phyloP scores from a whole-genome alignment of 805 yeast species.

The Ogataea zsoltii region DNA sequence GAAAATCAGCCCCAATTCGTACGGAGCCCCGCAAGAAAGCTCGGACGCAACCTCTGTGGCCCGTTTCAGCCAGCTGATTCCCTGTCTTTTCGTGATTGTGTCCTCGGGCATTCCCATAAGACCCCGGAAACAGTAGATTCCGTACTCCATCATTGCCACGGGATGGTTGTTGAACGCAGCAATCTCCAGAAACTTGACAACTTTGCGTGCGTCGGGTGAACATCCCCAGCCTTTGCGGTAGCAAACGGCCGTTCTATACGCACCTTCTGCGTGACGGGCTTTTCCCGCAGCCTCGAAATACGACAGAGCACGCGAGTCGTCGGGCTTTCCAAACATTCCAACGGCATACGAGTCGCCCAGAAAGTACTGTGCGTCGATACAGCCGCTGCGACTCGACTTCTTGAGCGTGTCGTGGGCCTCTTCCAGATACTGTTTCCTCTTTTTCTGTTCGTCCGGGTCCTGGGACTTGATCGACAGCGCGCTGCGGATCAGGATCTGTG shows the following conservation, averaged over 20 bases:
- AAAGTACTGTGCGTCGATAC: conserved; percentile 86
- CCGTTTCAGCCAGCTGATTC: conserved; percentile 89
- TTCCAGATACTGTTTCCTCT: conserved; percentile 60
- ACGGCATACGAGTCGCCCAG: conserved; percentile 88
- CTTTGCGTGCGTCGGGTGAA: conserved; percentile 82
- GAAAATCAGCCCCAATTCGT: conserved; percentile 83
- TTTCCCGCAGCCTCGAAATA: conserved; percentile 90
- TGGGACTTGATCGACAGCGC: conserved; percentile 18
- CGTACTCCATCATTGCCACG: conserved; percentile 94
- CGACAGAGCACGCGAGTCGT: conserved; percentile 70
- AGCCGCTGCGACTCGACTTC: conserved; percentile 75
- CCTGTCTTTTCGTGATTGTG: conserved; percentile 73
- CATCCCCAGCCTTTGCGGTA: conserved; percentile 94
- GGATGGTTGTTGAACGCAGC: conserved; percentile 94
- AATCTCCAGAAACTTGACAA: conserved; percentile 75
- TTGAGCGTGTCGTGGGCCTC: conserved; percentile 61
- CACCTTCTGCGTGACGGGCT: conserved; percentile 88
- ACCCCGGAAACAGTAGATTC: conserved; percentile 80
- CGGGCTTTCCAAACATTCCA: conserved; percentile 80
- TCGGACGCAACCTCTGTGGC: conserved; percentile 85
- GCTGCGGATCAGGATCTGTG: conserved; percentile 65
- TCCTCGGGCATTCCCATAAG: conserved; percentile 78
- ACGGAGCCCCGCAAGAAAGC: conserved; percentile 90
- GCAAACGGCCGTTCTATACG: conserved; percentile 88
- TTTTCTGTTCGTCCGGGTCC: conserved; percentile 30